Evolutionary conservation across 2,329 filamentous ascomycete genomes (phyloP).

Genomic region (Ophiosphaerella narmari): DNA sequence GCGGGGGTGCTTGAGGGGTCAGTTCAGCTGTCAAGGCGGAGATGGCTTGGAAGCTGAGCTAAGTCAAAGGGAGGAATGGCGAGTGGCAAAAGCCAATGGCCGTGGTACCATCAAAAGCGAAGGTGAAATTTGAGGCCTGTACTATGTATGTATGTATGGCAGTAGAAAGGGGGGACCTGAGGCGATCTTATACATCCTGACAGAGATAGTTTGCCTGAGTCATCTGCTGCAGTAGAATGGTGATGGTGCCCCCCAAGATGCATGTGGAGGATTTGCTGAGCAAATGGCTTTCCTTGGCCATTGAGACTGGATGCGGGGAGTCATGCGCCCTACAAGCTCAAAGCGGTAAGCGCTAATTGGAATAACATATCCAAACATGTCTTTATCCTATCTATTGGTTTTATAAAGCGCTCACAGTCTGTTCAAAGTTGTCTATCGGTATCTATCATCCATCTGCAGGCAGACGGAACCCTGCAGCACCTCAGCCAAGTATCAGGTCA

Average conservation of each 20-base stretch:
- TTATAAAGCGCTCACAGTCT: no score
- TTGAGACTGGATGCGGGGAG: conserved; percentile 10
- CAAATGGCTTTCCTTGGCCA: conserved; percentile 18
- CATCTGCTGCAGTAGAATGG: conserved; percentile 14
- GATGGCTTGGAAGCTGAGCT: conserved; percentile 12
- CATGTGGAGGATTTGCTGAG: conserved; percentile 18
- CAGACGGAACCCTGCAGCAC: no score
- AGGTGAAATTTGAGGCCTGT: conserved; percentile 6
- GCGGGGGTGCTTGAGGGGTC: conserved; percentile 10
- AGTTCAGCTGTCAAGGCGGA: conserved; percentile 26
- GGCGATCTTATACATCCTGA: conserved; percentile 23
- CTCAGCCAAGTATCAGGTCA: background rate
- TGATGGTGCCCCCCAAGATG: conserved; percentile 16
- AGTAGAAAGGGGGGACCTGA: conserved; percentile 5
- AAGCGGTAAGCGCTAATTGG: conserved; percentile 9
- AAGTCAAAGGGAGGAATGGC: conserved; percentile 1
- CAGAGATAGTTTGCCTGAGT: conserved; percentile 21
- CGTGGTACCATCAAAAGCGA: conserved; percentile 7
- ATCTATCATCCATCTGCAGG: background rate
- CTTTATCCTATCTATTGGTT: conserved; percentile 4
- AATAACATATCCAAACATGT: background rate
- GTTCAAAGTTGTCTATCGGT: background rate
- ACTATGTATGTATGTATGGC: background rate
- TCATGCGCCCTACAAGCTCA: conserved; percentile 13
- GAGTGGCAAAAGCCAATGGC: conserved; percentile 3